phyloP scores from a whole-genome alignment of 352 stramenopile genomes.

The Globisporangium abappressorium region DNA sequence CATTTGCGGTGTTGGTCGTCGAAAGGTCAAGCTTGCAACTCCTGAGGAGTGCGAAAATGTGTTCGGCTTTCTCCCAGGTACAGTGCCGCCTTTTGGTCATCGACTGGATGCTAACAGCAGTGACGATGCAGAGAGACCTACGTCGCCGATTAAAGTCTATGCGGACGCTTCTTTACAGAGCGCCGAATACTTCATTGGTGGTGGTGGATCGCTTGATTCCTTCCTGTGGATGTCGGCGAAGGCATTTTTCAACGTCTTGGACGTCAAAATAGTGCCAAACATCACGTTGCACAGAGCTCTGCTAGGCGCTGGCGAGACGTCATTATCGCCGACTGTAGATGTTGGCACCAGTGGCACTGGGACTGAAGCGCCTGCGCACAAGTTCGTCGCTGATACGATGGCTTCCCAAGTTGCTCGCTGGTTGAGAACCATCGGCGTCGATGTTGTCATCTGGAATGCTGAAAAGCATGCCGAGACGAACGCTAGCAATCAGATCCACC shows the following conservation, averaged over 20 bases:
- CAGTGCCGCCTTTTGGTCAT: conserved; percentile 60
- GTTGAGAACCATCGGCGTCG: conserved; percentile 72
- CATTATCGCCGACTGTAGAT: background rate
- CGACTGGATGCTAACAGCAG: background rate
- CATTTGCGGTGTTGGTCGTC: conserved; percentile 47
- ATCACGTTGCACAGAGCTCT: conserved; percentile 30
- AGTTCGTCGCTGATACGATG: conserved; percentile 79
- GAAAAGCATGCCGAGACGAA: conserved; percentile 30
- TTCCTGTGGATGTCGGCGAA: conserved; percentile 38
- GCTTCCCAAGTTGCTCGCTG: conserved; percentile 67
- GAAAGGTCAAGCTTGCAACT: conserved; percentile 68
- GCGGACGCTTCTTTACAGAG: conserved; percentile 34
- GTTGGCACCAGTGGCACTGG: background rate
- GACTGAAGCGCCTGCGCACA: conserved; percentile 29
- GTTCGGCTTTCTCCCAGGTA: conserved; percentile 67
- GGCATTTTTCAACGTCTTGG: conserved; percentile 43
- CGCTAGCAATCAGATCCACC: conserved; percentile 33
- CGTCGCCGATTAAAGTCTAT: conserved; percentile 29
- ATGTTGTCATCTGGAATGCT: conserved; percentile 67
- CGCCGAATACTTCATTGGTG: conserved; percentile 38
- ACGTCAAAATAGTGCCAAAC: conserved; percentile 29
- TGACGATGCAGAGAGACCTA: background rate
- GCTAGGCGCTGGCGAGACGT: background rate
- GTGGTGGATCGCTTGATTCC: conserved; percentile 42
- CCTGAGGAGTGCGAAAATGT: conserved; percentile 48